These are phyloP conservation scores for Stipa capillata DNA, from an alignment of 176 grass and related monocot genomes.

Conservation along the genomic window DNA sequence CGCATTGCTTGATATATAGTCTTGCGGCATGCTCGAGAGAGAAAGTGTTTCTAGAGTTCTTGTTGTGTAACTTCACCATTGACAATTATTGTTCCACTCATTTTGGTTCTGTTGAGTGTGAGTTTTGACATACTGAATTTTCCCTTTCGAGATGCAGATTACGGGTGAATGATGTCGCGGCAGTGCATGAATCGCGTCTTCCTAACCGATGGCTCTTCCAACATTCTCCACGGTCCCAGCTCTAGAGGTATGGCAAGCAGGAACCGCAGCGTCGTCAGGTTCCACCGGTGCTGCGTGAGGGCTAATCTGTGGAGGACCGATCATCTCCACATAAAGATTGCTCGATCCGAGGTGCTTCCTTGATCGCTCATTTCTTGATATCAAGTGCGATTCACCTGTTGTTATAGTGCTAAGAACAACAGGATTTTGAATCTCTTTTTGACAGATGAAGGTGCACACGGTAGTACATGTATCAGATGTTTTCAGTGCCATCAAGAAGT, in stretches of 20 bases:
- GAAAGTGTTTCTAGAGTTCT: too few species aligned
- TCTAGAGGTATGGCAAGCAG: background rate
- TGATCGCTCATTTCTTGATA: background rate
- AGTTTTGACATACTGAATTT: background rate
- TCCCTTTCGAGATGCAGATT: background rate
- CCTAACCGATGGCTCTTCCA: background rate
- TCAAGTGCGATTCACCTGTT: background rate
- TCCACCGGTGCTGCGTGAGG: conserved; percentile 12
- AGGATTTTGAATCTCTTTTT: background rate
- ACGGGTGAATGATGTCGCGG: conserved; percentile 10
- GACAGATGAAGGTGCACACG: conserved; percentile 29
- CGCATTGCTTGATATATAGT: too few species aligned
- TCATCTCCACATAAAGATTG: background rate
- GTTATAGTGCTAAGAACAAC: background rate
- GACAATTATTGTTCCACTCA: background rate
- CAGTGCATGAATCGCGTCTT: conserved; percentile 18
- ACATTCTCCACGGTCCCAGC: background rate
- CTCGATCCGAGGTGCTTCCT: conserved; percentile 22
- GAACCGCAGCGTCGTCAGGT: background rate
- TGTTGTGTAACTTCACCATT: background rate
- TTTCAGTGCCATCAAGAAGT: conserved; percentile 17
- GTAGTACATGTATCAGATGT: conserved; percentile 15
- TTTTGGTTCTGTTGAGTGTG: background rate
- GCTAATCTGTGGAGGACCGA: conserved; percentile 6
- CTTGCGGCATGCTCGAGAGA: too few species aligned